A percentile compares a stretch with the other conserved stretches of the same genome.
Evolutionary conservation across 805 yeast genomes (phyloP).

Genomic region (Yarrowia sp.): DNA sequence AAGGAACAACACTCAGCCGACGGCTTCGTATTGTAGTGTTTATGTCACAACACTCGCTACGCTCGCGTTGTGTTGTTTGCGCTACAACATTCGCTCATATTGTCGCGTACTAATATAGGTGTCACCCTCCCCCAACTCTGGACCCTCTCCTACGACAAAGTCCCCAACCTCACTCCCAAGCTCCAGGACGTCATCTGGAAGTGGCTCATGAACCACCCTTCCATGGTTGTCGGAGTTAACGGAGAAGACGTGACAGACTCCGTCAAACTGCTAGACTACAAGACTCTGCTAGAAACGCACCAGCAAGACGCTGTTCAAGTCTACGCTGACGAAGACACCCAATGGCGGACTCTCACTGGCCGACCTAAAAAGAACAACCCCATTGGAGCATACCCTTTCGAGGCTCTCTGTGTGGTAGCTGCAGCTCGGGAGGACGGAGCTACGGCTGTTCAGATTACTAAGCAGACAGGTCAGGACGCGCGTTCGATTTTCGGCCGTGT

Average conservation of each 20-base stretch:
- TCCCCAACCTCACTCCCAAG: conserved; percentile 43
- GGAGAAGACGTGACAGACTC: conserved; percentile 37
- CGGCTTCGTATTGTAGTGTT: no score
- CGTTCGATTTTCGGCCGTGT: conserved; percentile 52
- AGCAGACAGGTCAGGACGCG: conserved; percentile 53
- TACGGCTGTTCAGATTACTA: conserved; percentile 50
- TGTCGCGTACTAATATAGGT: conserved; percentile 42
- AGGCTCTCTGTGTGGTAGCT: conserved; percentile 51
- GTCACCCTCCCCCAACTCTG: conserved; percentile 46
- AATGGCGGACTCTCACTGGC: conserved; percentile 52
- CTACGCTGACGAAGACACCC: conserved; percentile 48
- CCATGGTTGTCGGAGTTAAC: conserved; percentile 40
- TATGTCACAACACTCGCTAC: no score
- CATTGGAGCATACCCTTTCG: conserved; percentile 52
- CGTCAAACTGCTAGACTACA: conserved; percentile 33
- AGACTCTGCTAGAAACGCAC: neutral
- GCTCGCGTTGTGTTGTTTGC: no score
- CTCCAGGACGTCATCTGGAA: conserved; percentile 45
- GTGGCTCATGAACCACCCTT: conserved; percentile 45
- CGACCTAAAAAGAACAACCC: conserved; percentile 46
- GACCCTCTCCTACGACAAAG: conserved; percentile 43
- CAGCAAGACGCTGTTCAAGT: conserved; percentile 40
- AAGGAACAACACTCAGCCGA: no score
- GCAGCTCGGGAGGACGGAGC: conserved; percentile 53
- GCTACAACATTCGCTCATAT: no score